Base-by-base conservation (phyloP, 2,329 filamentous ascomycete genomes). In the Alternaria longipes region DNA sequence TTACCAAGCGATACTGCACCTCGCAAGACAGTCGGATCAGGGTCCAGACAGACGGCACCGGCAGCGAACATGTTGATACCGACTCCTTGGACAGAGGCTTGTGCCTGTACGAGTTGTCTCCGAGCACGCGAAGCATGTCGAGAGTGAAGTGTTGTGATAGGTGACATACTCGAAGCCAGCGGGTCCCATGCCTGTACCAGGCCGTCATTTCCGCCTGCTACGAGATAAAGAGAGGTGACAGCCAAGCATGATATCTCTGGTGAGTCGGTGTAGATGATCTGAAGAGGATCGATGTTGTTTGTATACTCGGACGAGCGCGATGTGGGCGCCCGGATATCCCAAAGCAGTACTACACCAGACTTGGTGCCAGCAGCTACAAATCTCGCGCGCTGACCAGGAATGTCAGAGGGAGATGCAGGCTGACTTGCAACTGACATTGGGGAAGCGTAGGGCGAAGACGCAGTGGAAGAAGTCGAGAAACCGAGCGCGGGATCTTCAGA, bases 151-250 rank as follows among this genome's bases (percentile, higher is more conserved):
- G 93, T 98, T 40, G 93, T 89, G 53, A 98, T 86, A 0, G 95
- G 92, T 20, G 90, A 88, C 18, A 85, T 80, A 0, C 86, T 91
- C 2, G 94, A 98, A 1, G 90, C 92, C 47, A 99, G 83, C n/a
- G 91, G 92, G 81, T 99, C 95, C 95, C 95, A 99, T 6, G 93
- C 92, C 78, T 98, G 95, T 5, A 97, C 94, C 3, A 98, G 86
- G 1, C 95, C 94, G 79, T 99, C 95, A 68, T 91, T 97, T 26
- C 95, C 95, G 51, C 95, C 95, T 76, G 97, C 92, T 7, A 98
- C 91, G 16, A 99, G 81, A 74, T 97, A 96, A 16, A 99, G 83
- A 2, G 93, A 91, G 1, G 93, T 93, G 47, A 97, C 78, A 6
- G 91, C 95, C 16, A 99, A 79, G 62, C 89, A 92, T 0, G 93